Percentiles rank a stretch among this genome's conserved stretches.
These are phyloP conservation scores for Mycena galopus DNA, from an alignment of 768 basidiomycete species.

Conservation along the genomic window DNA sequence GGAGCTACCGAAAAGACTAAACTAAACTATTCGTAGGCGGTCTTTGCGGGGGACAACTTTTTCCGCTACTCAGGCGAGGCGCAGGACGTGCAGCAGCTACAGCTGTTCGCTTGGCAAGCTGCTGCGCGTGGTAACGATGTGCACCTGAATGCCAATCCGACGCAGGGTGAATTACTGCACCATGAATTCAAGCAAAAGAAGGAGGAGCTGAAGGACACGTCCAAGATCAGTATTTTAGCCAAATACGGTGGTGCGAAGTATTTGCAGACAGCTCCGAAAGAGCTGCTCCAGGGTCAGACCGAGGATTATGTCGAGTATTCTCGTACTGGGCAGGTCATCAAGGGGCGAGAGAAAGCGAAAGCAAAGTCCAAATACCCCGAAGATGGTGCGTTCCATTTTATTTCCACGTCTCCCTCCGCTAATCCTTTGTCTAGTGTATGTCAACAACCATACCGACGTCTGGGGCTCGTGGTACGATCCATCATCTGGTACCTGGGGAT, in stretches of 20 bases:
- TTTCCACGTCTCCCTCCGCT: slow-evolving; percentile 9
- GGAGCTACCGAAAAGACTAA: slow-evolving; percentile 18
- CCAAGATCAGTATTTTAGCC: slow-evolving; percentile 89
- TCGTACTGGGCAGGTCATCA: slow-evolving; percentile 89
- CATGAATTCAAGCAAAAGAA: slow-evolving; percentile 94
- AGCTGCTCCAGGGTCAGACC: slow-evolving; percentile 94
- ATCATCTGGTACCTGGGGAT: slow-evolving; percentile 86
- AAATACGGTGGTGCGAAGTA: slow-evolving; percentile 97
- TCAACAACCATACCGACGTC: slow-evolving; percentile 95
- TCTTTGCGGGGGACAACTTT: slow-evolving; percentile 98
- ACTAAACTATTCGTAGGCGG: slow-evolving; percentile 62
- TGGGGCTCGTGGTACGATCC: slow-evolving; percentile 97
- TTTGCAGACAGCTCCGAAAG: slow-evolving; percentile 89
- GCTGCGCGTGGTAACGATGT: slow-evolving; percentile 94
- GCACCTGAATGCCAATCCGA: slow-evolving; percentile 96
- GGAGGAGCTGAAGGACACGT: slow-evolving; percentile 89
- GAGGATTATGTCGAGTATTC: slow-evolving; percentile 99
- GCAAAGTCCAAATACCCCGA: slow-evolving; percentile 94
- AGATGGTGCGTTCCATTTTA: slow-evolving; percentile 74
- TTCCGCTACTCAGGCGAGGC: slow-evolving; percentile 92
- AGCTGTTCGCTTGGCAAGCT: slow-evolving; percentile 98
- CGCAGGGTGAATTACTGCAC: slow-evolving; percentile 93
- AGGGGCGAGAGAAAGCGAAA: slow-evolving; percentile 91
- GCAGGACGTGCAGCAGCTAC: slow-evolving; percentile 90
- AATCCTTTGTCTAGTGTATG: slow-evolving; percentile 67